phyloP scores from a whole-genome alignment of 768 basidiomycete species.

The Hypholoma fasciculare region DNA sequence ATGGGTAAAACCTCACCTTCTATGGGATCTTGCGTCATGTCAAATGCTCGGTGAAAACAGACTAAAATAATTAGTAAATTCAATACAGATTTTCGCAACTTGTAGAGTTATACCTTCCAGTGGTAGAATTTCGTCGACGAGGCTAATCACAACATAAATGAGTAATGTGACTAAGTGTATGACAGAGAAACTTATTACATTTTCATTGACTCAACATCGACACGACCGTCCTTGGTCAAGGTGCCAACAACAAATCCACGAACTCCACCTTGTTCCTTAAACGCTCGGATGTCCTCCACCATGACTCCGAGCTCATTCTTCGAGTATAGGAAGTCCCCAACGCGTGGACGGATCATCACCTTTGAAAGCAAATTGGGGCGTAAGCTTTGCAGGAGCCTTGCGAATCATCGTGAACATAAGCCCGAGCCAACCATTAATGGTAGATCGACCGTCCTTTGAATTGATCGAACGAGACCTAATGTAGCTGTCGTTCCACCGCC shows the following conservation, averaged over 20 bases:
- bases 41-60: constrained; percentile 80
- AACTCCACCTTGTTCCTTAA: constrained; percentile 52
- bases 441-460: constrained; percentile 47
- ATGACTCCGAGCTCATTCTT: constrained; percentile 68
- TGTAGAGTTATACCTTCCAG: constrained; percentile 51
- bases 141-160: constrained; percentile 28
- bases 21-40: constrained; percentile 59
- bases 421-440: constrained; percentile 63
- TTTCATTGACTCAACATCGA: constrained; percentile 61
- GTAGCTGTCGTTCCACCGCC: constrained; percentile 87
- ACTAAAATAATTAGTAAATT: constrained; percentile 37
- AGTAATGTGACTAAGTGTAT: not conserved
- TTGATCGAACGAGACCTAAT: constrained; percentile 64
- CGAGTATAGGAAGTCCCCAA: constrained; percentile 79
- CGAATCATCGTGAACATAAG: not conserved
- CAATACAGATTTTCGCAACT: not conserved
- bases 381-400: not conserved
- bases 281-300: constrained; percentile 66
- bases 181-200: constrained; percentile 35
- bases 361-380: constrained; percentile 24
- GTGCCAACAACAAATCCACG: constrained; percentile 70
- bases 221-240: constrained; percentile 53
- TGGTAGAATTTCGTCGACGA: constrained; percentile 58
- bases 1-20: constrained; percentile 40
- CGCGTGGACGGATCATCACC: constrained; percentile 81